Evolutionary conservation across 2,329 filamentous ascomycete species (phyloP), one percentile per base, ranked within the genome.

Genomic region (Fragosphaeria purpurea): DNA sequence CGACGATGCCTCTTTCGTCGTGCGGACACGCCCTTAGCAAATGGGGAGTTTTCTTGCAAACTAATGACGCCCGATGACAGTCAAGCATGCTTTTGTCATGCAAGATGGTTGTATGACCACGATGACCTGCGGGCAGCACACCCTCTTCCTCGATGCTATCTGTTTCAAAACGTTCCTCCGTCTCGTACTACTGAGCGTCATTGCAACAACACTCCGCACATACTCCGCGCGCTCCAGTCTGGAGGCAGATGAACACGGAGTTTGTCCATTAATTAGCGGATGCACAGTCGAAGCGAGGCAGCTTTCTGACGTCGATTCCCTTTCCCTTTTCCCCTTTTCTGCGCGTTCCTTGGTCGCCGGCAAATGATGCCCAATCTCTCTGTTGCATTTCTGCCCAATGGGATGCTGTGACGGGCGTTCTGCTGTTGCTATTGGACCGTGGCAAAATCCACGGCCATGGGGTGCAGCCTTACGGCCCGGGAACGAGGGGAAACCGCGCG

Each of bases 301-400:
- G 3, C 22, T 22, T 22, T 22, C 22, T 22, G 22, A 22, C 22
- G 22, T 22, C 22, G 22, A 22, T 22, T 22, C 22, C 22, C 22
- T 22, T 22, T 22, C 22, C 22, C 22, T 22, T 22, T 22, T 22
- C 22, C 22, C 22, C 22, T 22, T 22, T 12, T 8, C 40, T 32
- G 40, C 33, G 31, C 37, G 40, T 47, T 41, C 46, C 46, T 33
- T 47, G 46, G 32, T 22, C n/a, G 40, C 33, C 38, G 47, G 41
- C 33, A 37, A 49, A 53, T 52, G 45, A 33, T 34, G 50, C 54
- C 52, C 50, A 56, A 56, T 32, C 11, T 6, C 12, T 39, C 8
- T 32, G 38, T 37, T 48, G 49, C 46, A 53, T 56, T 56, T 56
- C 50, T 56, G 55, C 55, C 55, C 53, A 56, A 56, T 55, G 51